These are phyloP conservation scores for Starmerella stigmatis DNA, from an alignment of 805 yeast genomes.

Conservation along the genomic window DNA sequence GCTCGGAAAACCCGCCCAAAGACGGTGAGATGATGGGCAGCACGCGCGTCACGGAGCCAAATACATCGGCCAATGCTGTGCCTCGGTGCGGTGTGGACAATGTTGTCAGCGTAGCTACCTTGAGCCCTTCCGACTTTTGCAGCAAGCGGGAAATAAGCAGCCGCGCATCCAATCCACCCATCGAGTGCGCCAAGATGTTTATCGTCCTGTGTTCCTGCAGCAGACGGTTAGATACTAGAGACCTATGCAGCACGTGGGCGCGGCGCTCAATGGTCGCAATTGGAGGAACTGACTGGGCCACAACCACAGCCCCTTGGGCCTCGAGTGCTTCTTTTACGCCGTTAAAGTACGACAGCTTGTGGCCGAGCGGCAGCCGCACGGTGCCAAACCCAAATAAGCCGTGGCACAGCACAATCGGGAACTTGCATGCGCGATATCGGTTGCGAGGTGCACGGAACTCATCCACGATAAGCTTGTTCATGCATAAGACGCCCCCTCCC, in stretches of 20 bases:
- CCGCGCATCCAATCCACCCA: conserved; percentile 88
- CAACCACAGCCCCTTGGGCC: conserved; percentile 52
- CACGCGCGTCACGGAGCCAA: conserved; percentile 30
- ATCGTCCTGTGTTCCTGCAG: conserved; percentile 34
- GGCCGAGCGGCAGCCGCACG: conserved; percentile 35
- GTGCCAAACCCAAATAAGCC: conserved; percentile 77
- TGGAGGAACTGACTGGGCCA: conserved; percentile 72
- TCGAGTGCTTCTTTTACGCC: conserved; percentile 60
- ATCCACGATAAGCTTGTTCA: conserved; percentile 5
- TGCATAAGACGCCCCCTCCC: too few species aligned
- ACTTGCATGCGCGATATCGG: conserved; percentile 18
- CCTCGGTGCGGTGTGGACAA: conserved; percentile 85
- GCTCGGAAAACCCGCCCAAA: conserved; percentile 43
- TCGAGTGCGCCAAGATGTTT: conserved; percentile 77
- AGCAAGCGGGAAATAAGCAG: conserved; percentile 53
- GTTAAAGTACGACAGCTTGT: conserved; percentile 61
- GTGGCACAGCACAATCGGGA: conserved; percentile 74
- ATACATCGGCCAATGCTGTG: conserved; percentile 67
- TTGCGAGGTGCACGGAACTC: conserved; percentile 19
- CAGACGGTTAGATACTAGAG: conserved; percentile 33
- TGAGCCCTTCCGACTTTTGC: conserved; percentile 34
- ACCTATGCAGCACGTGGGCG: conserved; percentile 46
- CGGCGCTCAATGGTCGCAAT: conserved; percentile 65
- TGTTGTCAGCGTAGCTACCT: conserved; percentile 69
- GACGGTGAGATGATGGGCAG: conserved; percentile 22